A percentile compares a stretch with the other conserved stretches of the same genome.
phyloP scores from a whole-genome alignment of 345 rosid genomes.

The Nephelium lappaceum region DNA sequence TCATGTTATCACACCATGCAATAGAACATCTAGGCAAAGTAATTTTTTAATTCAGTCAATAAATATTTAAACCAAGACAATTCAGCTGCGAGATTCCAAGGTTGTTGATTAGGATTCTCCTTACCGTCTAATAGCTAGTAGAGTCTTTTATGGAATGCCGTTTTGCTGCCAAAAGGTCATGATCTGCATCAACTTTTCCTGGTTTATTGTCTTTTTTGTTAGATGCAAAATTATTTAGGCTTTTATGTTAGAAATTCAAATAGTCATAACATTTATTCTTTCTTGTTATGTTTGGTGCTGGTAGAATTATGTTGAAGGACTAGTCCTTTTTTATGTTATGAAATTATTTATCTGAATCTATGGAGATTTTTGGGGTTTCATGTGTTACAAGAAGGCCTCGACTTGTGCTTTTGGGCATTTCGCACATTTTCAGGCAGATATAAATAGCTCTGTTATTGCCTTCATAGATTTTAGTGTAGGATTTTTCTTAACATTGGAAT shows the following conservation, averaged over 20 bases:
- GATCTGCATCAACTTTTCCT: not conserved
- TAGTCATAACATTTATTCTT: not conserved
- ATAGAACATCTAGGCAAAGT: too few relatives aligned
- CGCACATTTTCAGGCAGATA: not conserved
- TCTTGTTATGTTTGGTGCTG: slow-evolving; percentile 42
- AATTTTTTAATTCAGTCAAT: too few relatives aligned
- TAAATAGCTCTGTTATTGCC: not conserved
- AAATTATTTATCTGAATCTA: slow-evolving; percentile 6
- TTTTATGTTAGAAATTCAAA: not conserved
- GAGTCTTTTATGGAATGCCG: not conserved
- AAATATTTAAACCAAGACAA: too few relatives aligned
- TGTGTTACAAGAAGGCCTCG: not conserved
- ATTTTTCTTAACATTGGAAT: not conserved
- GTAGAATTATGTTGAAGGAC: slow-evolving; percentile 40
- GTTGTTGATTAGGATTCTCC: not conserved
- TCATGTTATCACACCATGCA: too few relatives aligned
- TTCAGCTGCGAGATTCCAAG: too few relatives aligned
- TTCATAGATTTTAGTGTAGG: not conserved
- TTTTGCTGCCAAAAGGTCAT: not conserved
- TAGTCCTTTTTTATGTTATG: not conserved
- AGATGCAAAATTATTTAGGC: not conserved
- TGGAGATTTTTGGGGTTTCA: not conserved
- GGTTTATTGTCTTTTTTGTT: not conserved
- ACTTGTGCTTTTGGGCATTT: not conserved
- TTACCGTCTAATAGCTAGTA: not conserved